These are phyloP conservation scores for Heterococcus sp. DNA, from an alignment of 108 stramenopile genomes.

Conservation along the genomic window DNA sequence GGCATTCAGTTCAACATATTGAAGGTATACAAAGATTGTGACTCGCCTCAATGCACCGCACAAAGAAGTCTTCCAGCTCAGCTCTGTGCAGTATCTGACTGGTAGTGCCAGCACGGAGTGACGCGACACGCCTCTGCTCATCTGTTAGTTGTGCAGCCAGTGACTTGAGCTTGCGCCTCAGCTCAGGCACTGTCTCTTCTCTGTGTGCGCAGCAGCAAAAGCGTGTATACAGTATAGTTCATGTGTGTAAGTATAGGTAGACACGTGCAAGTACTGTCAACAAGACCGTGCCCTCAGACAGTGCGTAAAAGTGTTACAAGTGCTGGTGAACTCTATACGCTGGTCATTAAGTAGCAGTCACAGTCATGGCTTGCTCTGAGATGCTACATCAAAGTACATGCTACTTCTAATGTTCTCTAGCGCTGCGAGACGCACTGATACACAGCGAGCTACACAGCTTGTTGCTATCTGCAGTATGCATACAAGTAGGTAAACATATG, in stretches of 20 bases:
- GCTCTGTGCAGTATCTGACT: slow-evolving; percentile 32
- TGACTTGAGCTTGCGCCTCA: slow-evolving; percentile 13
- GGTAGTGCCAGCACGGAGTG: slow-evolving; percentile 19
- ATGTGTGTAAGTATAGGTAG: background rate
- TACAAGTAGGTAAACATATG: background rate
- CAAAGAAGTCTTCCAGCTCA: slow-evolving; percentile 51
- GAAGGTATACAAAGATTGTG: background rate
- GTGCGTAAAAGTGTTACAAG: background rate
- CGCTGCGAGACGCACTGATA: background rate
- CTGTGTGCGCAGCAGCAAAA: background rate
- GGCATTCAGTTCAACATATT: background rate
- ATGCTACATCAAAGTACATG: background rate
- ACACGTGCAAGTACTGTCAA: background rate
- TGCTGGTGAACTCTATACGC: background rate
- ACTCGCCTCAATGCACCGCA: slow-evolving; percentile 39
- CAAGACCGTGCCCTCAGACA: background rate
- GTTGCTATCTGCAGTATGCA: background rate
- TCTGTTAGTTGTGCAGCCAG: slow-evolving; percentile 16
- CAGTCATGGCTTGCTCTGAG: background rate
- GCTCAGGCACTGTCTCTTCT: slow-evolving; percentile 4
- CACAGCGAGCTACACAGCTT: background rate
- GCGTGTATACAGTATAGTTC: background rate
- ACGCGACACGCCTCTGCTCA: slow-evolving; percentile 20
- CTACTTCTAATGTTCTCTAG: background rate
- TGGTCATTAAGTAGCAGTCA: no score